These are phyloP conservation scores for Penicillium expansum DNA, from an alignment of 2,329 filamentous ascomycete species.

Conservation along the genomic window DNA sequence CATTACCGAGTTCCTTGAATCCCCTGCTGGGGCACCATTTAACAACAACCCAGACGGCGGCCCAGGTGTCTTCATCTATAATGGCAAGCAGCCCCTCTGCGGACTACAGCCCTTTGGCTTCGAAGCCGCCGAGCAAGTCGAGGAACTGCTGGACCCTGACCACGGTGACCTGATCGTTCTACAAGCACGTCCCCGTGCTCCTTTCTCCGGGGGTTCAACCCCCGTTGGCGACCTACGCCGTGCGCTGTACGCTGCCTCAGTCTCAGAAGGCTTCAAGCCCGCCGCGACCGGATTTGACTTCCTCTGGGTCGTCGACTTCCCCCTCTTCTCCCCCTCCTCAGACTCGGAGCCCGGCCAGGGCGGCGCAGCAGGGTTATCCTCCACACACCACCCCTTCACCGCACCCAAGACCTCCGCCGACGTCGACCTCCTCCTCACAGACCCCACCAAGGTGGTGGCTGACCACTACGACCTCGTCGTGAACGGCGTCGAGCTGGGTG, in stretches of 20 bases:
- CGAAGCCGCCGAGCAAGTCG: constrained; percentile 61
- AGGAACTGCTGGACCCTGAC: constrained; percentile 53
- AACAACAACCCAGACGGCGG: constrained; percentile 70
- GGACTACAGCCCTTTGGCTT: constrained; percentile 78
- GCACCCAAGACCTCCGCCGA: constrained; percentile 72
- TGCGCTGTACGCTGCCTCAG: constrained; percentile 66
- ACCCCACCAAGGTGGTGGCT: constrained; percentile 70
- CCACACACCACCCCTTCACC: constrained; percentile 95
- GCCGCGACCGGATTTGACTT: constrained; percentile 60
- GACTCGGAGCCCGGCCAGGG: constrained; percentile 74
- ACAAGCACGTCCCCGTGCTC: constrained; percentile 68
- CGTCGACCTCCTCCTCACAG: constrained; percentile 67
- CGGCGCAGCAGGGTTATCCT: constrained; percentile 72
- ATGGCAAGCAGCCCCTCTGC: constrained; percentile 68
- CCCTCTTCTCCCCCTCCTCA: constrained; percentile 76
- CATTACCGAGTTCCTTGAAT: constrained; percentile 68
- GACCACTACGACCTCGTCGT: constrained; percentile 96
- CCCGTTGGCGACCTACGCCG: constrained; percentile 69
- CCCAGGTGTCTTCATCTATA: constrained; percentile 74
- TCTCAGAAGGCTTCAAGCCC: constrained; percentile 59
- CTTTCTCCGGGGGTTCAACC: constrained; percentile 70
- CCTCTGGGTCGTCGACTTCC: constrained; percentile 86
- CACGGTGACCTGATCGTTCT: constrained; percentile 78
- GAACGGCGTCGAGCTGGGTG: constrained; percentile 91
- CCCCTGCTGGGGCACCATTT: constrained; percentile 57